Evolutionary conservation across 345 rosid genomes (phyloP), one percentile per base, ranked within the genome.

Genomic region (Rhodamnia rubescens): DNA sequence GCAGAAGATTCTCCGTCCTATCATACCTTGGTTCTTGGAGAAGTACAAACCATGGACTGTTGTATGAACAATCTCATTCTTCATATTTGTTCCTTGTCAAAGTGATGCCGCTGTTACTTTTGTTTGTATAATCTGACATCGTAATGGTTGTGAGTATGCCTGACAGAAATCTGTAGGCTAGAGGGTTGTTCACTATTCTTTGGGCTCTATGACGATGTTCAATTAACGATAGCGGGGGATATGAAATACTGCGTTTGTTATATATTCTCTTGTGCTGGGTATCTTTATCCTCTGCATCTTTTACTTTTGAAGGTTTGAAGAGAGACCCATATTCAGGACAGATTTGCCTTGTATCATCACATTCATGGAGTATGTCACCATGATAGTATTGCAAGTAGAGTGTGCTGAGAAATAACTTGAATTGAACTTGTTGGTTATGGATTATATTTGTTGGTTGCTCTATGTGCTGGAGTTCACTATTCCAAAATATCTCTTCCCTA

Each of bases 1-100:
- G 0, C 99, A 97, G 92, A 95, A 93, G 92, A 92, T 97, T 90
- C 91, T 97, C 86, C 97, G 93, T 83, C 99, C 99, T 5, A 97
- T 97, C 84, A 93, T 97, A 83, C 99, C 99, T 86, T 97, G 99
- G 99, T 97, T 97, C 95, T 83, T 97, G 89, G 94, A 94, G 44
- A 97, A 96, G 93, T 97, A 96, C 90, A 95, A 95, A 89, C 99
- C 99, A 2, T 97, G 99, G 99, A 95, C 99, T 11, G 99, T 98
- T 82, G 99, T 97, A 89, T 64, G 94, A 88, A 85, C 84, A 18
- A 74, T 75, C 58, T 53, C 36, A 21, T 59, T n/a, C 84, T 15
- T 36, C 80, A 69, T 32, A 36, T 2, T 69, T 32, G 42, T 69
- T 69, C 80, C 80, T 18, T 36, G 78, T 69, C 80, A 69, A 69